Base-by-base conservation (phyloP, 2,329 filamentous ascomycete genomes). In the Podosphaera leucotricha region DNA sequence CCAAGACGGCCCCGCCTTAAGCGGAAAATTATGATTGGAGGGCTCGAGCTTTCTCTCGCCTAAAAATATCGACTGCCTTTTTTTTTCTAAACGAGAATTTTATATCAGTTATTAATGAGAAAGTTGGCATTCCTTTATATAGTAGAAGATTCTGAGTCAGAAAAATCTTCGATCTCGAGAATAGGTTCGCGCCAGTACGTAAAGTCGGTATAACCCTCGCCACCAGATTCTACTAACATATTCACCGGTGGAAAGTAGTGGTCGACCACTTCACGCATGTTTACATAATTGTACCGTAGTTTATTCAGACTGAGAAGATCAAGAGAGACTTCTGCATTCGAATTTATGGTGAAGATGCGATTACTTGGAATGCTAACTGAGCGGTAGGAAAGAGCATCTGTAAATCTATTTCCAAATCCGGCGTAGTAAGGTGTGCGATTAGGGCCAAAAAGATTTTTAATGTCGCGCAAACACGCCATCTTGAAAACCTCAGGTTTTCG, bases 401-500 rank as follows among this genome's bases (percentile, higher is more conserved):
- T 98, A 46, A 98, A 70, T 45, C 90, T 77, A 60, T 98, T 98
- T 46, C 92, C 90, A 56, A 95, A 98, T 0, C 90, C 90, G 10
- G 92, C 92, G 55, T 93, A 95, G 57, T 98, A 98, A 0, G 90
- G 87, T 16, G 77, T 84, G 37, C 73, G 67, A 21, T 80, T 75
- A 0, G 73, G 68, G 2, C 75, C 77, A 56, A 94, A 98, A 0
- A 98, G 68, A 46, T 78, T 82, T 57, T 86, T 77, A 53, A 98
- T 95, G 59, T 98, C 90, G 36, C 90, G 77, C 18, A 98, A 65
- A 49, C 90, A 98, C 2, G 90, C 85, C 92, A 98, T 98, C 63
- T 98, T 98, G 72, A 98, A 98, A 6, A 98, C 84, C 57, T 98
- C 86, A 0, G 90, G 92, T 60, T 98, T 95, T 44, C 90, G 75